Percentiles rank a stretch among this genome's conserved stretches.
Conservation (phyloP, 495 filamentous ascomycete species). For the Trichoderma gamsii region DNA sequence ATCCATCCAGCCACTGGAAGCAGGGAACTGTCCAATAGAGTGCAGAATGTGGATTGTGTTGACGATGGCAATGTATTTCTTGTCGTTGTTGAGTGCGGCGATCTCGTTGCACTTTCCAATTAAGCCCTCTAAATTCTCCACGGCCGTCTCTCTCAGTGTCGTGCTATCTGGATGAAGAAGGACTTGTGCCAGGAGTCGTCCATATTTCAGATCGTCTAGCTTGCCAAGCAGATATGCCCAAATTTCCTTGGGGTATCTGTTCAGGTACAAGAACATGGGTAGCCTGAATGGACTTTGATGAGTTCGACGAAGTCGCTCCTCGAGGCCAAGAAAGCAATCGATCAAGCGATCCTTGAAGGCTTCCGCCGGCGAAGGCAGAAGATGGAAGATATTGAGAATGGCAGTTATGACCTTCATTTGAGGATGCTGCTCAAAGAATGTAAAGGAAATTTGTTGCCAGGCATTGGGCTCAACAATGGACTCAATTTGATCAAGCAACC, state of each 20-base stretch:
- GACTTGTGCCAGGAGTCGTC: conserved; percentile 93
- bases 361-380: conserved; percentile 80
- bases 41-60: conserved; percentile 83
- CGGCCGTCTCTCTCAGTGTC: conserved; percentile 65
- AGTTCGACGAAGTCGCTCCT: conserved; percentile 78
- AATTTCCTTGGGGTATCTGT: conserved; percentile 82
- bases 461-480: conserved; percentile 73
- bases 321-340: conserved; percentile 80
- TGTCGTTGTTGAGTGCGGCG: conserved; percentile 54
- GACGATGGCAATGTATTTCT: conserved; percentile 62
- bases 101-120: conserved; percentile 56
- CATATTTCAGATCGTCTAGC: conserved; percentile 75
- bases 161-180: conserved; percentile 69
- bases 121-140: conserved; percentile 65
- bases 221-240: conserved; percentile 70
- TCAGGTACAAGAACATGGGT: conserved; percentile 91
- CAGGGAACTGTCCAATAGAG: conserved; percentile 58
- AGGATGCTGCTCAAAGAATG: conserved; percentile 81
- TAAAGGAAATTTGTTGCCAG: conserved; percentile 88
- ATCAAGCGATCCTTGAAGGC: conserved; percentile 86
- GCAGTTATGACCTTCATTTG: conserved; percentile 90
- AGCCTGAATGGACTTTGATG: conserved; percentile 88
- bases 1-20: conserved; percentile 65
- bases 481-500: conserved; percentile 87
- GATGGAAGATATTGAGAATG: conserved; percentile 93